A percentile compares a stretch with the other conserved stretches of the same genome.
These are phyloP conservation scores for Aspergillus ibericus DNA, from an alignment of 2,329 filamentous ascomycete genomes.

Conservation along the genomic window DNA sequence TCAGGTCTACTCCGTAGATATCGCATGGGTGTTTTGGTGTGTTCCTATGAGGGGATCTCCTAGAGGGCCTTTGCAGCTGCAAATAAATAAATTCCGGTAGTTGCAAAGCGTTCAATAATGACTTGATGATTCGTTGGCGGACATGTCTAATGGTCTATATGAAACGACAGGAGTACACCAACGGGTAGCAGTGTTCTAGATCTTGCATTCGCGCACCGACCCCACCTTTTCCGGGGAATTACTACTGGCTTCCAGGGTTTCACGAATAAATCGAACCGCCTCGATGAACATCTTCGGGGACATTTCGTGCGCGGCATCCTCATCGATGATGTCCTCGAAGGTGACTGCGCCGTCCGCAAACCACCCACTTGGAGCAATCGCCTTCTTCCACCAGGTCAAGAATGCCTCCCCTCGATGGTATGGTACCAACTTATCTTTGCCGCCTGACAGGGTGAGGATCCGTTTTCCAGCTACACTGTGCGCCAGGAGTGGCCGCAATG, in stretches of 20 bases:
- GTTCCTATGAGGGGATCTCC: background rate
- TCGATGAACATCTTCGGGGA: constrained; percentile 57
- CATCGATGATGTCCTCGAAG: constrained; percentile 60
- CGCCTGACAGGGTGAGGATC: constrained; percentile 56
- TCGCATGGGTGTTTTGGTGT: background rate
- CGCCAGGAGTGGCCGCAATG: constrained; percentile 45
- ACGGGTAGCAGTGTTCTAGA: constrained; percentile 19
- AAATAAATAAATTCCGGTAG: too few relatives aligned
- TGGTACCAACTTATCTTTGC: constrained; percentile 61
- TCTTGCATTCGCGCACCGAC: constrained; percentile 39
- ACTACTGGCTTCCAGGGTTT: constrained; percentile 37
- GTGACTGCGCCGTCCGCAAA: constrained; percentile 52
- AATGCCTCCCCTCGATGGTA: constrained; percentile 59
- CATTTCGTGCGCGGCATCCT: constrained; percentile 60
- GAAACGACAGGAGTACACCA: background rate
- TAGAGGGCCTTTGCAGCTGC: too few relatives aligned
- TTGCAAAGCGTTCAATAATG: too few relatives aligned
- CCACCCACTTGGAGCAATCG: constrained; percentile 43
- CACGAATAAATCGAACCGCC: constrained; percentile 55
- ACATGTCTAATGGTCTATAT: background rate
- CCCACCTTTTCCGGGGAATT: constrained; percentile 22
- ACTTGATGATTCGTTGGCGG: too few relatives aligned
- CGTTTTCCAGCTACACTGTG: constrained; percentile 51
- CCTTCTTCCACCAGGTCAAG: constrained; percentile 56
- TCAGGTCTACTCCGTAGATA: background rate